Base-by-base conservation (phyloP, 352 stramenopile genomes). In the Phytophthora chlamydospora region DNA sequence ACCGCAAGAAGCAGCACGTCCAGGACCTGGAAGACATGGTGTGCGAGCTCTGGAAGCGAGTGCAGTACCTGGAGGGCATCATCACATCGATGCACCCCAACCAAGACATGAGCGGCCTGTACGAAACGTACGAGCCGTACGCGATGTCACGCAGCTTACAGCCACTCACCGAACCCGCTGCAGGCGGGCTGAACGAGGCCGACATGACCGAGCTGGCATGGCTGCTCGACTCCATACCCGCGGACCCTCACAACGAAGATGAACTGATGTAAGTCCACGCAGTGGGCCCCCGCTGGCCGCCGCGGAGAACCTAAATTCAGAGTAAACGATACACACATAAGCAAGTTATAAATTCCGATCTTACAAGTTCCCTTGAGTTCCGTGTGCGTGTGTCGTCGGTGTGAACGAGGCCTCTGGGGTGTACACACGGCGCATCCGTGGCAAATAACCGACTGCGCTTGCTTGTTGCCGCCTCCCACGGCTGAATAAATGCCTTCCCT, bases 1-100 rank as follows among this genome's bases (percentile, higher is more conserved):
- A 88, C 44, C 79, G 81, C 7, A 81, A 80, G 19, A 81, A 88
- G 42, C 76, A 84, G 40, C 75, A 84, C 40, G 73, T 83, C 4
- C 62, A 77, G 10, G 76, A 87, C 27, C 66, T 91, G 12, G 75
- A 89, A 27, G 73, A 73, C 11, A 76, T 80, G 61, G 70, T 89
- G 12, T 78, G 73, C 3, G 75, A 85, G 62, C 73, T 90, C 31
- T 85, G 76, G 72, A 66, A 67, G 1, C 68, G 80, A 43, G 76
- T 86, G 21, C 78, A 89, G 63, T 83, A 89, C 44, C 76, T 89
- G 21, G 77, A 88, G 48, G 55, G 58, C 10, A 48, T 85, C 35
- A 62, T 85, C 29, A 71, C 67, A 2, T 66, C 73, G 31, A 66
- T 81, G 24, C 69, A 62, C 29, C 75, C 75, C 6, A 67, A 68